A percentile compares a stretch with the other conserved stretches of the same genome.
Conservation (phyloP, 768 basidiomycete genomes). For the Vararia minispora region DNA sequence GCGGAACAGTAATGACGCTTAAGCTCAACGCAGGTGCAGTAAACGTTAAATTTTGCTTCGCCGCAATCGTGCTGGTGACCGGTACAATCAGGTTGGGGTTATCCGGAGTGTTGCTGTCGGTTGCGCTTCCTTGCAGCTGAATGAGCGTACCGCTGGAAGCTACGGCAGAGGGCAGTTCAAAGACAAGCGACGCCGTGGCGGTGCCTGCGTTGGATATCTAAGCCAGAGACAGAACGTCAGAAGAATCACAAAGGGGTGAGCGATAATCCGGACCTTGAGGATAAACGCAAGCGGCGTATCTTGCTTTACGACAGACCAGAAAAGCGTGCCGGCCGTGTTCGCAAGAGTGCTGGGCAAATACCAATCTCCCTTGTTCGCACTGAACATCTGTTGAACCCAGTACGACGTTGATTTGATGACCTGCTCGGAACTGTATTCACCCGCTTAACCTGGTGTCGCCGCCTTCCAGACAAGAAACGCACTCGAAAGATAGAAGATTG, state of each 20-base stretch:
- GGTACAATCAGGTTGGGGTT: constrained; percentile 39
- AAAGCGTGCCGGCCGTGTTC: constrained; percentile 30
- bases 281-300: constrained; percentile 30
- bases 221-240: not conserved
- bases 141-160: constrained; percentile 31
- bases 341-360: constrained; percentile 58
- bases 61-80: constrained; percentile 29
- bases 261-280: constrained; percentile 38
- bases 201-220: constrained; percentile 45
- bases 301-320: constrained; percentile 46
- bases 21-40: constrained; percentile 39
- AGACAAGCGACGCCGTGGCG: constrained; percentile 31
- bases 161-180: constrained; percentile 45
- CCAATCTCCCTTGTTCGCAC: constrained; percentile 46
- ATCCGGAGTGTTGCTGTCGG: constrained; percentile 43
- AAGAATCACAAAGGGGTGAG: not conserved
- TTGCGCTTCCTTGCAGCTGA: constrained; percentile 37
- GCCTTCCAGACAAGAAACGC: constrained; percentile 15
- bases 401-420: not conserved
- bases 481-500: constrained; percentile 54
- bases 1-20: constrained; percentile 22
- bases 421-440: no score
- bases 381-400: constrained; percentile 40
- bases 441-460: no score
- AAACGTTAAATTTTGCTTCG: constrained; percentile 43